A percentile compares a stretch with the other conserved stretches of the same genome.
Evolutionary conservation across 257 asterid species (phyloP).

Genomic region (Fraxinus anomala): DNA sequence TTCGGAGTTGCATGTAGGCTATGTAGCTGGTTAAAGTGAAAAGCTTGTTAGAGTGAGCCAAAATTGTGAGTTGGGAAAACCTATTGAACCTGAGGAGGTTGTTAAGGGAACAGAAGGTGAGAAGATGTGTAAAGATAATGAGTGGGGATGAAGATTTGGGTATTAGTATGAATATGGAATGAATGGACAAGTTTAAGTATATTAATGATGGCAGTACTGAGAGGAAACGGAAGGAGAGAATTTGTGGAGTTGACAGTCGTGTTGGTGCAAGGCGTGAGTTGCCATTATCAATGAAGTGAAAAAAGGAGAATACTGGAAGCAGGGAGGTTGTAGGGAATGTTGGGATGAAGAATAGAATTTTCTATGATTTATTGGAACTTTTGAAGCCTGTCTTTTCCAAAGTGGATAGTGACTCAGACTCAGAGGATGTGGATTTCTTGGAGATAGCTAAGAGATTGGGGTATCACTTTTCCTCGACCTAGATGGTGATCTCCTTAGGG

Average conservation of each 20-base stretch:
- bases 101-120: background rate
- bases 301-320: constrained; percentile 16
- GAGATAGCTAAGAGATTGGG: constrained; percentile 30
- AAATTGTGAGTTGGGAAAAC: background rate
- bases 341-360: constrained; percentile 18
- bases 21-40: background rate
- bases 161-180: constrained; percentile 11
- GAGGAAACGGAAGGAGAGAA: too few species aligned
- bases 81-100: constrained; percentile 9
- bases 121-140: background rate
- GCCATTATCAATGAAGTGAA: constrained; percentile 33
- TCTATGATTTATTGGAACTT: constrained; percentile 21
- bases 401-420: background rate
- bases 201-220: background rate
- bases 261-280: constrained; percentile 30
- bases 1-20: background rate
- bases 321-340: background rate
- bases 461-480: constrained; percentile 37
- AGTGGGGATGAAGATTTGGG: background rate
- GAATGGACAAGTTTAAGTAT: constrained; percentile 21
- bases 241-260: background rate
- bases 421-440: too few species aligned
- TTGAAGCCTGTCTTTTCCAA: constrained; percentile 22
- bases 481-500: constrained; percentile 39
- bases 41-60: background rate